Base-by-base conservation (phyloP, 306 rosid genomes). In the Quillaja saponaria region DNA sequence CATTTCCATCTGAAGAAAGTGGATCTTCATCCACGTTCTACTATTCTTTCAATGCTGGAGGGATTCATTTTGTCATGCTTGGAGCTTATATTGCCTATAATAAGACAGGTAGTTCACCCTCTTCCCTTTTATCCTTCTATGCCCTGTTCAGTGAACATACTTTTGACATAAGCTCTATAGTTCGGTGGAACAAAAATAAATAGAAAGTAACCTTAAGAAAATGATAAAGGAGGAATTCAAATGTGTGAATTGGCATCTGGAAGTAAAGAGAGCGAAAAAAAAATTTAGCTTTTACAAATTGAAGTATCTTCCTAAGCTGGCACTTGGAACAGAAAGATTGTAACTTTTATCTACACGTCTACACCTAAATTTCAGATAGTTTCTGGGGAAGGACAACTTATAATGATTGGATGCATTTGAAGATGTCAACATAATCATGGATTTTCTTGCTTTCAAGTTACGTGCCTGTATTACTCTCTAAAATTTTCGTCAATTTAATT, bases 1-100 rank as follows among this genome's bases (percentile, higher is more conserved):
- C 92, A 61, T 87, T 87, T 78, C 97, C 95, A 42, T 82, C 95
- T 25, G 70, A 71, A 72, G 97, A 90, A 79, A 84, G 97, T 64
- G 86, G 95, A 50, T 90, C 97, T 28, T 72, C 71, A 35, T 90
- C 97, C 41, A 79, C 87, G 28, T 75, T 90, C 63, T 87, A 84
- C 75, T 90, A 87, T 68, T 90, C 97, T 41, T 90, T 90, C 71
- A 77, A 86, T 75, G 87, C 89, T 20, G 97, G 92, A 7, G 97
- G 97, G 40, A 72, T 87, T 68, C 95, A 90, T 81, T 86, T 90
- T 71, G 66, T 90, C 34, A 87, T 90, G 97, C 95, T 90, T 57
- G 97, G 95, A 69, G 92, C 95, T 15, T 90, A 87, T 65, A 79
- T 63, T 40, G 55, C 57, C 45, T 87, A 82, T 65, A 58, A 71